Conservation (phyloP, 441 rosid species). For the Melastoma candidum region DNA sequence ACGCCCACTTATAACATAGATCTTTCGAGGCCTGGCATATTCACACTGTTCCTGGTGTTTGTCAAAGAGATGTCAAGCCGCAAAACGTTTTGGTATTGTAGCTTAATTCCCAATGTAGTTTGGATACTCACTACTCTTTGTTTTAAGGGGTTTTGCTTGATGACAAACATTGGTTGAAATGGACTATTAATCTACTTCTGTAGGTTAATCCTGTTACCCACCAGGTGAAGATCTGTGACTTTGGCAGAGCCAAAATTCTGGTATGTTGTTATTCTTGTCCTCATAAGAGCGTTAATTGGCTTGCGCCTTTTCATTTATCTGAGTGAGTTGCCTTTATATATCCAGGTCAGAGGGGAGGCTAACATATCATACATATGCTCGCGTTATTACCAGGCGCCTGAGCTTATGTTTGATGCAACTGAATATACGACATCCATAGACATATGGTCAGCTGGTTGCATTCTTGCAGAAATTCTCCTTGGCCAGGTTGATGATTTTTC, state of each 20-base stretch:
- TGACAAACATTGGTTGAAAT: too few relatives aligned
- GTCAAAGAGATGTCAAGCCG: constrained; percentile 19
- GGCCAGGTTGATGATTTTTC: constrained; percentile 14
- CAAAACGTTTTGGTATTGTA: constrained; percentile 13
- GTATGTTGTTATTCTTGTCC: not conserved
- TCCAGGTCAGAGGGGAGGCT: constrained; percentile 19
- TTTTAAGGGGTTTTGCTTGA: too few relatives aligned
- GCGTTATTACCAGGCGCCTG: constrained; percentile 18
- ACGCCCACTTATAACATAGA: constrained; percentile 1
- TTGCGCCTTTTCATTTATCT: not conserved
- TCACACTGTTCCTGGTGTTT: constrained; percentile 15
- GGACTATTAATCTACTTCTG: not conserved
- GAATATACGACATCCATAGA: constrained; percentile 18
- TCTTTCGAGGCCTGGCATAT: constrained; percentile 20
- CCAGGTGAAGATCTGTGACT: constrained; percentile 16
- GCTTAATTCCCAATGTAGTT: not conserved
- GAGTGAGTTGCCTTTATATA: not conserved
- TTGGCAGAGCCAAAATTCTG: constrained; percentile 17
- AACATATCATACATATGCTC: constrained; percentile 18
- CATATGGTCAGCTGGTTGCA: constrained; percentile 20
- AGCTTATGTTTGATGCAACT: constrained; percentile 19
- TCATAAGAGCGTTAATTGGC: not conserved
- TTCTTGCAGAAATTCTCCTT: constrained; percentile 21
- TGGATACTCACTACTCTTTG: too few relatives aligned
- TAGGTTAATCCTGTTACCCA: constrained; percentile 16